Base-by-base conservation (phyloP, 306 rosid species). In the Vigna hirtella region DNA sequence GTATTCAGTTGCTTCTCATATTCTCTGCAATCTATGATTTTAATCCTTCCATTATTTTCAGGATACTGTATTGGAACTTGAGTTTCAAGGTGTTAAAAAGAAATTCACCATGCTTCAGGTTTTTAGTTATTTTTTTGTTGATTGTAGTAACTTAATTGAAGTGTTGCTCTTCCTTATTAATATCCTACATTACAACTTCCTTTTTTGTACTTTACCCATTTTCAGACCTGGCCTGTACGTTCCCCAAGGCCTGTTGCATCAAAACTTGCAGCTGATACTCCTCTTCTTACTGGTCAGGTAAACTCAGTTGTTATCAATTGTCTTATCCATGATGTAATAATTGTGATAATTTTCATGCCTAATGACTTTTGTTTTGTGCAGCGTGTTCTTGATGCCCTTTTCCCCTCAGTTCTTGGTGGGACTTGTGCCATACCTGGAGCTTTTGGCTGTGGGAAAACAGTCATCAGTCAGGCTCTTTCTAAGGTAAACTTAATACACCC, bases 311-410 rank as follows among this genome's bases (percentile, higher is more conserved):
- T 50, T 73, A 6, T 68, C 7, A 20, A 13, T 55, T 77, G 26
- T 71, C 59, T 20, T 59, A 68, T 63, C 49, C 76, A 26, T 78
- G 38, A 30, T 28, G 9, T 67, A 56, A 26, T 67, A 56, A 26
- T 73, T 74, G 43, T 48, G 62, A 55, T 63, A 77, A 53, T 56
- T 77, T 28, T 45, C 38, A 40, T 67, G 65, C 83, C 83, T 88
- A 50, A 85, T 85, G 70, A 75, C 81, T 76, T 66, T 32, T 76
- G 59, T 84, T 85, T 85, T 56, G 45, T 58, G 16, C 83, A 96
- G 99, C 98, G 99, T 56, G 98, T 91, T 90, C 98, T 96, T 88
- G 99, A 96, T 91, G 99, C 99, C 32, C 99, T 96, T 76, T 96
- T 96, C 82, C 99, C 99, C 65, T 96, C 99, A 9, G 99, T 96